phyloP scores from a whole-genome alignment of 169 alveolate species.

The Eimeria sp. region DNA sequence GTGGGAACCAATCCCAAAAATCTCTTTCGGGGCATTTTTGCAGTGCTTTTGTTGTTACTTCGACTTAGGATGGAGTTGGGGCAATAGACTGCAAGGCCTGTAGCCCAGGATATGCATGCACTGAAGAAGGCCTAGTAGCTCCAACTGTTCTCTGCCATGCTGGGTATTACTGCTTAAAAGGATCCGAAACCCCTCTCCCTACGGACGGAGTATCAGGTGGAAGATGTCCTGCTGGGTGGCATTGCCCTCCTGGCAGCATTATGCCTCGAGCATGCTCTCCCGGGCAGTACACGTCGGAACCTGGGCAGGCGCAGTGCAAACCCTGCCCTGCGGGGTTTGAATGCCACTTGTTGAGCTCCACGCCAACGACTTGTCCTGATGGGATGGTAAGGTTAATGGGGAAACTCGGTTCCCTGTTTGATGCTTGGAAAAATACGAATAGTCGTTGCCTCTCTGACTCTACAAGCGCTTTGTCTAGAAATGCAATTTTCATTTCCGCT shows the following conservation, averaged over 20 bases:
- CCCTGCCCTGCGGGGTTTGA: slow-evolving; percentile 75
- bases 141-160: slow-evolving; percentile 37
- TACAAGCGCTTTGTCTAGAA: neutral
- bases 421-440: neutral
- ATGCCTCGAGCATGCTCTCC: slow-evolving; percentile 66
- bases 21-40: neutral
- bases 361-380: slow-evolving; percentile 23
- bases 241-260: slow-evolving; percentile 58
- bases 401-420: neutral
- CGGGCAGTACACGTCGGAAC: slow-evolving; percentile 24
- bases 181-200: slow-evolving; percentile 21
- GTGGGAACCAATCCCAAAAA: neutral
- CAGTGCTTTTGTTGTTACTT: neutral
- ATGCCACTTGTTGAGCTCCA: slow-evolving; percentile 27
- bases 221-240: slow-evolving; percentile 71
- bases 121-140: slow-evolving; percentile 18
- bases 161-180: slow-evolving; percentile 65
- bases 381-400: slow-evolving; percentile 33
- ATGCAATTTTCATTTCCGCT: neutral
- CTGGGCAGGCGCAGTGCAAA: slow-evolving; percentile 33
- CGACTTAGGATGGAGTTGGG: slow-evolving; percentile 40
- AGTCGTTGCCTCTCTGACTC: neutral
- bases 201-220: slow-evolving; percentile 61
- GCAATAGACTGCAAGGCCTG: slow-evolving; percentile 69
- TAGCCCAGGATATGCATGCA: slow-evolving; percentile 67